Conservation (phyloP, 495 filamentous ascomycete species). For the Xylaria acuta region DNA sequence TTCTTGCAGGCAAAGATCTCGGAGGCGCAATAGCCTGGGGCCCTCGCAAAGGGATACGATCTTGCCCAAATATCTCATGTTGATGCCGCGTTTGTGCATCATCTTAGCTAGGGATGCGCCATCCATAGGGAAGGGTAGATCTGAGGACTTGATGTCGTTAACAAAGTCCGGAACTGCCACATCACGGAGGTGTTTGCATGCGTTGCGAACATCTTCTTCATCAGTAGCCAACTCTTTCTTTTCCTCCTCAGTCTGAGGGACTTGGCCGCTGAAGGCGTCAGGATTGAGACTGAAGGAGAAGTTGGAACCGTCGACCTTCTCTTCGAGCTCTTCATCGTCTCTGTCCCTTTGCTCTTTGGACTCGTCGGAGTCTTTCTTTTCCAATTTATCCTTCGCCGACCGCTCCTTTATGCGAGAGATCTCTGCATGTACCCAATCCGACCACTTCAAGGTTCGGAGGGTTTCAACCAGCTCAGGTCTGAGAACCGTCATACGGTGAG, state of each 20-base stretch:
- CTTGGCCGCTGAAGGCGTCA: constrained; percentile 92
- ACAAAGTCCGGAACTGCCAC: constrained; percentile 75
- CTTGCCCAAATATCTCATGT: constrained; percentile 91
- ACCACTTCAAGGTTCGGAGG: constrained; percentile 82
- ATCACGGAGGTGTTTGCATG: constrained; percentile 76
- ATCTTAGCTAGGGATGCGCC: constrained; percentile 86
- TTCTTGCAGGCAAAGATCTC: constrained; percentile 80
- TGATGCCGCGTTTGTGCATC: constrained; percentile 97
- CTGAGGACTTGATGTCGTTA: constrained; percentile 85
- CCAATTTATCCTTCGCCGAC: constrained; percentile 40
- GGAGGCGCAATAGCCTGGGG: constrained; percentile 75
- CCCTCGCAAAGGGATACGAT: constrained; percentile 74
- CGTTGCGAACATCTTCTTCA: constrained; percentile 85
- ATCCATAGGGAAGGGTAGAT: constrained; percentile 98
- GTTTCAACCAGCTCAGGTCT: constrained; percentile 87
- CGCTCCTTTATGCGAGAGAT: constrained; percentile 60
- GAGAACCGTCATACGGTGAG: constrained; percentile 93
- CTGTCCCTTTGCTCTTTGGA: constrained; percentile 33
- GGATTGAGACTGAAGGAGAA: constrained; percentile 93
- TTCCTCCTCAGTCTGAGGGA: constrained; percentile 87
- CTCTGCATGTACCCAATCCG: constrained; percentile 81
- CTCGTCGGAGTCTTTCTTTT: constrained; percentile 35
- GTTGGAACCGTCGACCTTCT: constrained; percentile 78
- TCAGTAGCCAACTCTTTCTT: constrained; percentile 84
- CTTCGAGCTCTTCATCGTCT: constrained; percentile 44